Conservation (phyloP, 441 rosid genomes). For the Geranium incanum region DNA sequence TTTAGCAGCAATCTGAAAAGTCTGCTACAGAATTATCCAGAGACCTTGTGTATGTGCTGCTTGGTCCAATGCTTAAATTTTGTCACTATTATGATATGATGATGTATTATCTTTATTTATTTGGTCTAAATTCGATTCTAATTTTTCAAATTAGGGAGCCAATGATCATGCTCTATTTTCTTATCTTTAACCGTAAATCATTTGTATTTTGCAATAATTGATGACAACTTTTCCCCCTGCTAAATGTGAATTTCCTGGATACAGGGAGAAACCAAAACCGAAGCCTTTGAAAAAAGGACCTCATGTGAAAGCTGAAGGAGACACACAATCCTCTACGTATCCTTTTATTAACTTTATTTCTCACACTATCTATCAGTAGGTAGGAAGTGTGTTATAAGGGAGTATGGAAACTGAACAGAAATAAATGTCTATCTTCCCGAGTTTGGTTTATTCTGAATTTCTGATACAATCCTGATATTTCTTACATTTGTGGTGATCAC, state of each 20-base stretch:
- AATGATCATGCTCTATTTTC: not conserved
- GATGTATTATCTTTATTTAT: not conserved
- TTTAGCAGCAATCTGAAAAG: slow-evolving; percentile 51
- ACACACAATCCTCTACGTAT: slow-evolving; percentile 57
- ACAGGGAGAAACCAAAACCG: slow-evolving; percentile 58
- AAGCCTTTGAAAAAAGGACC: slow-evolving; percentile 53
- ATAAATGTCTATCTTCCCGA: not conserved
- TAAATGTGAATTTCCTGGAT: slow-evolving; percentile 30
- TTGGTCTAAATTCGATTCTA: not conserved
- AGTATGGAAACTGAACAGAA: not conserved
- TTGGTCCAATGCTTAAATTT: slow-evolving; percentile 9
- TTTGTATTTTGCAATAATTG: slow-evolving; percentile 8
- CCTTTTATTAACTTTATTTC: slow-evolving; percentile 30
- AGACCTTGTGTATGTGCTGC: slow-evolving; percentile 44
- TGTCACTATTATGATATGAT: not conserved
- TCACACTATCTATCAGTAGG: slow-evolving; percentile 12
- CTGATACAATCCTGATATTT: not conserved
- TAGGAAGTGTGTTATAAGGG: not conserved
- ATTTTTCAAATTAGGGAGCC: not conserved
- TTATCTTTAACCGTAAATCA: not conserved
- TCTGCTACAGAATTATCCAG: slow-evolving; percentile 40
- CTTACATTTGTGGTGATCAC: slow-evolving; percentile 9
- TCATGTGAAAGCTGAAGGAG: slow-evolving; percentile 49
- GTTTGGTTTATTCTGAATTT: not conserved
- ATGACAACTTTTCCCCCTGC: slow-evolving; percentile 9